Evolutionary conservation across 2,329 filamentous ascomycete species (phyloP).

Genomic region (Ramularia collo-cygni): DNA sequence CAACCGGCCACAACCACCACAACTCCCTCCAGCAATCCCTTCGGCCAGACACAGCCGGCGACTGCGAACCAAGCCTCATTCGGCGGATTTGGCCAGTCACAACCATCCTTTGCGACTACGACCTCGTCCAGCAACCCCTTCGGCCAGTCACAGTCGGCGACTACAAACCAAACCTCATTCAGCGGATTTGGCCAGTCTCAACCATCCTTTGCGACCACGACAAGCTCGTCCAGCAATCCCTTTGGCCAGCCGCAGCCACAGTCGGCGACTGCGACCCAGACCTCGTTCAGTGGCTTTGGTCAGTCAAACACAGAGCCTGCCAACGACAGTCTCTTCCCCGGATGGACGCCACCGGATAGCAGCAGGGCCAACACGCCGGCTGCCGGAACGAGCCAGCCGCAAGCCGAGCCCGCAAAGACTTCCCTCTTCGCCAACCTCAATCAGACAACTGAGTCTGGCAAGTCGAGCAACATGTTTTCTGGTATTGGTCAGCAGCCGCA

Average conservation of each 20-base stretch:
- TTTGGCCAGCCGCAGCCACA: neutral
- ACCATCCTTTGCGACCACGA: no score
- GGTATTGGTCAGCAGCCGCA: neutral
- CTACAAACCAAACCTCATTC: constrained; percentile 6
- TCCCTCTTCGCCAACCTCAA: no score
- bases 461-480: neutral
- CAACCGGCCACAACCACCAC: neutral
- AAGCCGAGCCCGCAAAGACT: constrained; percentile 1
- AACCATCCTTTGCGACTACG: no score
- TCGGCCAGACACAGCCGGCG: neutral
- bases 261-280: constrained; percentile 3
- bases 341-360: no score
- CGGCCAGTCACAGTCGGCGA: neutral
- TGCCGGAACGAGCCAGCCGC: constrained; percentile 3
- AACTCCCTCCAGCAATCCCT: neutral
- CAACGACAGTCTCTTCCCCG: neutral
- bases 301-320: neutral
- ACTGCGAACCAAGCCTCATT: constrained; percentile 7
- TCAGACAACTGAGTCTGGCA: neutral
- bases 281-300: constrained; percentile 7
- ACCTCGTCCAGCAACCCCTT: neutral
- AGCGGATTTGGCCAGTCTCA: constrained; percentile 3
- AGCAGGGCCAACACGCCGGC: no score
- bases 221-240: neutral
- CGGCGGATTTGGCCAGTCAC: constrained; percentile 3